Percentiles rank a stretch among this genome's conserved stretches.
Evolutionary conservation across 169 alveolate species (phyloP).

Genomic region (Ichthyophthirius multifiliis): DNA sequence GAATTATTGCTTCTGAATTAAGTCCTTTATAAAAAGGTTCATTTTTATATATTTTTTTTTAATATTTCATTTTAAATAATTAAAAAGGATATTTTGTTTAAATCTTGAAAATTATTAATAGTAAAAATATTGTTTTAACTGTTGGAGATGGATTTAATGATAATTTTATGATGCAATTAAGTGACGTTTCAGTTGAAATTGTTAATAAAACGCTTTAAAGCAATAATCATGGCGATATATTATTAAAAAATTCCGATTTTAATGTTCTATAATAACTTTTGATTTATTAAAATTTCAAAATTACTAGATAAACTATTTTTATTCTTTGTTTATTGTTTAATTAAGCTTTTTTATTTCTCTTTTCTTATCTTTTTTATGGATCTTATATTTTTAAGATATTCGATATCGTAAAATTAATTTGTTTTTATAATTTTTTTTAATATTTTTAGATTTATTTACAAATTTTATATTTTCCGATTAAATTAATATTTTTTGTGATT

Average conservation of each 20-base stretch:
- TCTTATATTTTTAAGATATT: neutral
- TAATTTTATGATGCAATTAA: constrained; percentile 79
- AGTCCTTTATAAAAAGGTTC: neutral
- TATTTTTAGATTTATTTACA: neutral
- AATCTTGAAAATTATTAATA: neutral
- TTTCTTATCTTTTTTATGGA: neutral
- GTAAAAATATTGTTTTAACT: constrained; percentile 53
- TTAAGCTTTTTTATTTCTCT: neutral
- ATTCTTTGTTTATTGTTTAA: neutral
- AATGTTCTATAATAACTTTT: neutral
- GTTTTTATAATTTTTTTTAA: neutral
- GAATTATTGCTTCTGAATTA: neutral
- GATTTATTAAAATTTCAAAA: neutral
- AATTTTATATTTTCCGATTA: neutral
- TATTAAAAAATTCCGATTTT: neutral
- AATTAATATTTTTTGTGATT: neutral
- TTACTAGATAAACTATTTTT: neutral
- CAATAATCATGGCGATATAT: neutral
- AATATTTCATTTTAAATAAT: neutral
- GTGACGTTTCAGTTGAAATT: constrained; percentile 76
- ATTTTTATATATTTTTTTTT: neutral
- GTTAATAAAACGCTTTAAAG: neutral
- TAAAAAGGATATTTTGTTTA: constrained; percentile 4
- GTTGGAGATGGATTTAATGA: constrained; percentile 87
- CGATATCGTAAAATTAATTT: neutral